Percentiles rank a stretch among this genome's conserved stretches.
These are phyloP conservation scores for Fusarium praegraminearum DNA, from an alignment of 2,329 filamentous ascomycete species.

Conservation along the genomic window DNA sequence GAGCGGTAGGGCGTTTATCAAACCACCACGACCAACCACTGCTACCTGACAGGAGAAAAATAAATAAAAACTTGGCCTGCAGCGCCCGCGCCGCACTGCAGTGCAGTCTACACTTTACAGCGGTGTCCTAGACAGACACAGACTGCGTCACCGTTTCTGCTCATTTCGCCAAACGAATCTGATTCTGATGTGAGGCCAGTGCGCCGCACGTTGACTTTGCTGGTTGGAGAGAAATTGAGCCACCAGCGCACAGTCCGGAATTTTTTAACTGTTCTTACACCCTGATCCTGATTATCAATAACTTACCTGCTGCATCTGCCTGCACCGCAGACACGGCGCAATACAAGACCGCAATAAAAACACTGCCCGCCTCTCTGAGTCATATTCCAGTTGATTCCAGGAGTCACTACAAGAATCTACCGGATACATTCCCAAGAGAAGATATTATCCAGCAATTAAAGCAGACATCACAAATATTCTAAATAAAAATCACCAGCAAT, in stretches of 20 bases:
- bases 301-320: not conserved
- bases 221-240: slow-evolving; percentile 35
- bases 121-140: slow-evolving; percentile 35
- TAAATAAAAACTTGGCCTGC: slow-evolving; percentile 38
- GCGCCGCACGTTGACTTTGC: slow-evolving; percentile 41
- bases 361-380: slow-evolving; percentile 43
- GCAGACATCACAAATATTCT: not conserved
- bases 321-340: slow-evolving; percentile 1
- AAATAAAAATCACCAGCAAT: slow-evolving; percentile 12
- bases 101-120: slow-evolving; percentile 21
- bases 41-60: slow-evolving; percentile 5
- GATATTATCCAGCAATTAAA: not conserved
- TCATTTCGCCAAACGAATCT: slow-evolving; percentile 41
- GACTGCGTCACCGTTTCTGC: slow-evolving; percentile 46
- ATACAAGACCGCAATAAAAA: slow-evolving; percentile 7
- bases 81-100: slow-evolving; percentile 33
- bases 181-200: slow-evolving; percentile 36
- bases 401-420: slow-evolving; percentile 3
- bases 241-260: slow-evolving; percentile 27
- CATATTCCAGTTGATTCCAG: slow-evolving; percentile 27
- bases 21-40: not conserved
- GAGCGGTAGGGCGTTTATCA: slow-evolving; percentile 30
- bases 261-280: slow-evolving; percentile 42
- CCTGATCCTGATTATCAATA: slow-evolving; percentile 43
- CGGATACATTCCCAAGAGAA: not conserved